phyloP scores from a whole-genome alignment of 1,284 basidiomycete genomes.

The Sparassis latifolia region DNA sequence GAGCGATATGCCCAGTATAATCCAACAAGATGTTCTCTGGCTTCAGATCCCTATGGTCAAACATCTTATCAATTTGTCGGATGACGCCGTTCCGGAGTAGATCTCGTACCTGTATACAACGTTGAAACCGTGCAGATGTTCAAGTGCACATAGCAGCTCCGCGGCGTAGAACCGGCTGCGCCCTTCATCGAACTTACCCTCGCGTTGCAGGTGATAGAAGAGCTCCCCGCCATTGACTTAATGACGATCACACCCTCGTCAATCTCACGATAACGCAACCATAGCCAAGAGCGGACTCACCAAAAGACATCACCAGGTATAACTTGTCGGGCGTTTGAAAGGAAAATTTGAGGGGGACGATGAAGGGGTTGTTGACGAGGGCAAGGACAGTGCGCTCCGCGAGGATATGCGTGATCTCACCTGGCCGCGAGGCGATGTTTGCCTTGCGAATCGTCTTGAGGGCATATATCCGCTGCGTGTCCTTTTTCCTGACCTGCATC shows the following conservation, averaged over 20 bases:
- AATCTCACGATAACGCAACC: neutral
- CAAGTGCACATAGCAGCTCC: slow-evolving; percentile 89
- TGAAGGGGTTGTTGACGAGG: slow-evolving; percentile 97
- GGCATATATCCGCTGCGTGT: slow-evolving; percentile 96
- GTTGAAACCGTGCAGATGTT: slow-evolving; percentile 96
- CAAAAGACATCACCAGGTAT: slow-evolving; percentile 95
- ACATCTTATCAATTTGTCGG: slow-evolving; percentile 1
- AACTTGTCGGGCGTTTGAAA: slow-evolving; percentile 98
- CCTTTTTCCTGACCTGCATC: slow-evolving; percentile 98
- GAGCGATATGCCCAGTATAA: slow-evolving; percentile 95
- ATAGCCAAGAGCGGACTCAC: slow-evolving; percentile 31
- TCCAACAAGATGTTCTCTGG: slow-evolving; percentile 97
- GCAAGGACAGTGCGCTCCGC: slow-evolving; percentile 97
- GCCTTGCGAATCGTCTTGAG: slow-evolving; percentile 99
- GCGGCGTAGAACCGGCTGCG: slow-evolving; percentile 96
- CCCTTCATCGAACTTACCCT: slow-evolving; percentile 93
- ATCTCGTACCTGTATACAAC: slow-evolving; percentile 85
- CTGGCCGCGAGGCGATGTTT: slow-evolving; percentile 92
- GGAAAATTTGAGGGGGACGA: slow-evolving; percentile 97
- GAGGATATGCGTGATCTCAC: slow-evolving; percentile 97
- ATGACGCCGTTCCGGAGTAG: neutral
- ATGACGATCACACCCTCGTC: neutral
- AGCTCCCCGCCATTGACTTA: slow-evolving; percentile 95
- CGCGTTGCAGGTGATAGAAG: slow-evolving; percentile 96
- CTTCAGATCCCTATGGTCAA: slow-evolving; percentile 75